A percentile compares a stretch with the other conserved stretches of the same genome.
These are phyloP conservation scores for Naganishia albida DNA, from an alignment of 1,284 basidiomycete genomes.

Conservation along the genomic window DNA sequence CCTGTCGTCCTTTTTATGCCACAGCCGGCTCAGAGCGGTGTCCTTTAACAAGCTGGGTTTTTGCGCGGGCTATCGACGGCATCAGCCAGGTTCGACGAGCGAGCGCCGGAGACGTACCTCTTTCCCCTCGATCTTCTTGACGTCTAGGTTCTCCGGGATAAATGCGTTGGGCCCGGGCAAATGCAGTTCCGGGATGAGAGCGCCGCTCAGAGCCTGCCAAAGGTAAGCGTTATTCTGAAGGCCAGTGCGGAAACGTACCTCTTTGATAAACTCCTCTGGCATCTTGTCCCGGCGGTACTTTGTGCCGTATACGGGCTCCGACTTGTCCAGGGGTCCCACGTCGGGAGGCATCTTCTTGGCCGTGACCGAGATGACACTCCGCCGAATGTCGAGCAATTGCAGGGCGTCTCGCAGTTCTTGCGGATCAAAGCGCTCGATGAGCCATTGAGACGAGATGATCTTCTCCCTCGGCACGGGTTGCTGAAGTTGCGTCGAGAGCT, in stretches of 20 bases:
- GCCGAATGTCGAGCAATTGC: conserved; percentile 64
- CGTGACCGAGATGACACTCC: conserved; percentile 53
- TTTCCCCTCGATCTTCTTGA: conserved; percentile 68
- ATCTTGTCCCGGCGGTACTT: conserved; percentile 72
- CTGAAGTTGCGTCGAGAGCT: conserved; percentile 73
- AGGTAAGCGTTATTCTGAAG: conserved; percentile 11
- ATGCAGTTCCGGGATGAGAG: conserved; percentile 65
- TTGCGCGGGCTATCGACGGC: conserved; percentile 61
- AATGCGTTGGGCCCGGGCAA: conserved; percentile 87
- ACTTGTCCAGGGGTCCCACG: conserved; percentile 65
- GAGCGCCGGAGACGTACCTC: conserved; percentile 56
- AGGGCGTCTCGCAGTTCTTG: conserved; percentile 67
- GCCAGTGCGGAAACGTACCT: conserved; percentile 56
- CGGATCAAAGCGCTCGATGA: conserved; percentile 77
- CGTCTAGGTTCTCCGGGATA: conserved; percentile 81
- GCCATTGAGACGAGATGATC: conserved; percentile 70
- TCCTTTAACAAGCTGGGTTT: conserved; percentile 75
- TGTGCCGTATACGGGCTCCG: conserved; percentile 82
- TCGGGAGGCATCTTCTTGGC: conserved; percentile 62
- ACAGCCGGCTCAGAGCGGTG: conserved; percentile 70
- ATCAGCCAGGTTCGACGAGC: conserved; percentile 21
- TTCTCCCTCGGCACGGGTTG: conserved; percentile 70
- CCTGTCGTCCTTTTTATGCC: conserved; percentile 94
- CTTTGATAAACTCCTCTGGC: conserved; percentile 63
- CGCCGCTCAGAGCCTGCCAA: conserved; percentile 65